phyloP scores from a whole-genome alignment of 495 filamentous ascomycete genomes.

The Thozetella sp. region DNA sequence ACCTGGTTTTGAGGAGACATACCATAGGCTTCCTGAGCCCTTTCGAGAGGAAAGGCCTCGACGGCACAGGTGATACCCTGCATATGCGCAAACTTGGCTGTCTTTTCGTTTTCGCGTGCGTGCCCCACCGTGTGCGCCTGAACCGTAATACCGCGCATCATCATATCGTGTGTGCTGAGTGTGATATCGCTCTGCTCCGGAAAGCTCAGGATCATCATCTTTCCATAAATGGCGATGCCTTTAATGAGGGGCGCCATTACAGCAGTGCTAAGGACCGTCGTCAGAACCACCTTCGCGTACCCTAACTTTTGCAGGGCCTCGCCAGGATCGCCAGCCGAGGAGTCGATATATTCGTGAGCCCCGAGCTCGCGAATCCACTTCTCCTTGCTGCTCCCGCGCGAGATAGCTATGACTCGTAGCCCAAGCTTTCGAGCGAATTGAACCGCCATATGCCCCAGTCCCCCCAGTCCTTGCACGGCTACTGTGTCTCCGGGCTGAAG shows the following conservation, averaged over 20 bases:
- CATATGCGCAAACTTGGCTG: constrained; percentile 60
- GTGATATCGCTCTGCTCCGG: constrained; percentile 7
- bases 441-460: constrained; percentile 68
- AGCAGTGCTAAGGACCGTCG: constrained; percentile 62
- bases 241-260: constrained; percentile 41
- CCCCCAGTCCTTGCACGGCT: constrained; percentile 67
- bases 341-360: constrained; percentile 69
- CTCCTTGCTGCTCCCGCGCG: constrained; percentile 56
- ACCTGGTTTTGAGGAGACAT: constrained; percentile 12
- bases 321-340: constrained; percentile 50
- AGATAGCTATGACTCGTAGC: constrained; percentile 65
- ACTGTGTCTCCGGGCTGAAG: constrained; percentile 59
- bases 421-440: constrained; percentile 69
- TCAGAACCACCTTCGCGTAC: constrained; percentile 62
- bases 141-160: constrained; percentile 39
- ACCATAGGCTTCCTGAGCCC: constrained; percentile 54
- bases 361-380: constrained; percentile 62
- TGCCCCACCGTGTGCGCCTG: constrained; percentile 67
- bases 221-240: constrained; percentile 19
- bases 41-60: constrained; percentile 61
- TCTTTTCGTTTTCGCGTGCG: constrained; percentile 65
- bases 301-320: constrained; percentile 57
- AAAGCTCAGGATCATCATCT: constrained; percentile 12
- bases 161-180: constrained; percentile 6
- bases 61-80: constrained; percentile 64